Conservation (phyloP, 2,329 filamentous ascomycete genomes). For the Talaromyces sp. region DNA sequence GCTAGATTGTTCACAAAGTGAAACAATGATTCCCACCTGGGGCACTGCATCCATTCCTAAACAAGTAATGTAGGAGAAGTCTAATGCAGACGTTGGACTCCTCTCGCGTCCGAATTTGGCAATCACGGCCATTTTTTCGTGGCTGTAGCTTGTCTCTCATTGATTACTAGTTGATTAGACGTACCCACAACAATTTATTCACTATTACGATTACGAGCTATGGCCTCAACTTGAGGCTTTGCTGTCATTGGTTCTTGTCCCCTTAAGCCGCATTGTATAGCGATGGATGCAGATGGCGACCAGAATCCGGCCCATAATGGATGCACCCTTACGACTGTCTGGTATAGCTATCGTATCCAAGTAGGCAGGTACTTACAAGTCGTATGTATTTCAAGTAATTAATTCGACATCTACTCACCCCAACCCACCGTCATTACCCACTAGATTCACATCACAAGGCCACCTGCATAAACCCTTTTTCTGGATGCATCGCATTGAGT, state of each 20-base stretch:
- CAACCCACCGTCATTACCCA: neutral
- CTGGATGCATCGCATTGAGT: neutral
- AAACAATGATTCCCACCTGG: slow-evolving; percentile 4
- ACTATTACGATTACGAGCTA: slow-evolving; percentile 4
- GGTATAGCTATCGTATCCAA: neutral
- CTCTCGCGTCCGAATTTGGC: neutral
- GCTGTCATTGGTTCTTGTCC: neutral
- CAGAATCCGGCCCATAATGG: neutral
- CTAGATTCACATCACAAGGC: neutral
- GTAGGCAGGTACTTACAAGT: neutral
- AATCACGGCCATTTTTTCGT: neutral
- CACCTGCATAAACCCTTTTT: neutral
- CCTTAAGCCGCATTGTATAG: slow-evolving; percentile 6
- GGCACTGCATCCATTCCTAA: neutral
- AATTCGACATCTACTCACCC: neutral
- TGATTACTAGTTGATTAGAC: neutral
- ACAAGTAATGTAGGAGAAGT: neutral
- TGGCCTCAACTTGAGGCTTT: neutral
- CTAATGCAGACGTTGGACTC: neutral
- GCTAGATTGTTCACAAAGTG: neutral
- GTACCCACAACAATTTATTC: neutral
- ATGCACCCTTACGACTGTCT: neutral
- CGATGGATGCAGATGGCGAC: neutral
- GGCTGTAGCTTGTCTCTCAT: slow-evolving; percentile 4
- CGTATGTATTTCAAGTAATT: neutral